Evolutionary conservation across 306 rosid genomes (phyloP), one percentile per base, ranked within the genome.

Genomic region (Herpetospermum pedunculosum): DNA sequence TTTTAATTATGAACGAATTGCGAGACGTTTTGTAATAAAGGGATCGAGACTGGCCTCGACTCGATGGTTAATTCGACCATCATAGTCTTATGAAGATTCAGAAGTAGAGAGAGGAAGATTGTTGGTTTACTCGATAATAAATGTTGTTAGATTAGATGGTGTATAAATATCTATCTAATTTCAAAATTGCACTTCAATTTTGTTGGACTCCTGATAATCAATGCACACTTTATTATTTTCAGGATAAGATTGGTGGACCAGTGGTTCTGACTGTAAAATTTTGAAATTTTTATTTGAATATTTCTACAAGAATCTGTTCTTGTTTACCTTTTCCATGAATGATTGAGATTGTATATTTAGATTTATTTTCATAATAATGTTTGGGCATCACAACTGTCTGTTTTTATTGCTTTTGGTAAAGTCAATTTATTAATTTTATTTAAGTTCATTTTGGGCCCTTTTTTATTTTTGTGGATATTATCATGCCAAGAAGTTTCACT

Each of bases 331-430:
- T 69, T 25, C 54, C 55, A 69, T 44, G 54, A 41, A 69, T 67
- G 54, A 69, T 69, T 44, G 49, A 44, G 53, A 14, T 43, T 68
- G 54, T 43, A 26, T 26, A 32, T 14, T 68, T 15, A 41, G 26
- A 69, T 69, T 44, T 69, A 41, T 44, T 69, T 60, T 25, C 73
- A 69, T 43, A 15, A 71, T 71, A 49, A 34, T 71, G 38, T 47
- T 25, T 47, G 30, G 25, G 8, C 75, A 32, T 11, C 55, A 30
- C 60, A 30, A 49, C 8, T 47, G 41, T 48, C 62, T 49, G 75
- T 49, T 71, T 58, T 30, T 50, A 71, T 71, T 29, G 9, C 32
- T 71, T 29, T 48, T 71, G 60, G 47, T 49, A 12, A 71, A 49
- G 62, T 48, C 12, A 10, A 10, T 70, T 29, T 26, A 32, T 46